Evolutionary conservation across 495 filamentous ascomycete species (phyloP).

Genomic region (Staphylotrichum longicolle): DNA sequence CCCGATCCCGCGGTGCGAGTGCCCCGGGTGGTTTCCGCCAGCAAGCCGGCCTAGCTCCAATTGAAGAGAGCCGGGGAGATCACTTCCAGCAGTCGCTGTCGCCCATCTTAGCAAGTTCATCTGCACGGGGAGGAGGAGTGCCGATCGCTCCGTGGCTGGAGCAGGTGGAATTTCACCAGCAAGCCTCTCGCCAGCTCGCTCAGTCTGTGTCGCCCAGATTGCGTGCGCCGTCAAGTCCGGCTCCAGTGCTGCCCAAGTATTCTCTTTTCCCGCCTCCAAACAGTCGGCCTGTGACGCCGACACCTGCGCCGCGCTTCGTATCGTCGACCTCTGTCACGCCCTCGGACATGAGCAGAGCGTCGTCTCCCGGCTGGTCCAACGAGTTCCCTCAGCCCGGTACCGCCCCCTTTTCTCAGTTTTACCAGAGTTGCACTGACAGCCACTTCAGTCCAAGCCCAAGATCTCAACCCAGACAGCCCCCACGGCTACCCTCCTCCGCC

Average conservation of each 20-base stretch:
- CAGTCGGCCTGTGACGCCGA: neutral
- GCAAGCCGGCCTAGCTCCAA: neutral
- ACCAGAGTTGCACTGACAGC: neutral
- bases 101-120: neutral
- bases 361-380: neutral
- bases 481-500: constrained; percentile 24
- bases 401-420: neutral
- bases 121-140: too few relatives aligned
- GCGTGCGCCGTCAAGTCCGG: neutral
- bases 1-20: neutral
- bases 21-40: neutral
- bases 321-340: neutral
- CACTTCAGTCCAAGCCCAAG: neutral
- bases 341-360: neutral
- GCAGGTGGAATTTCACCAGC: neutral
- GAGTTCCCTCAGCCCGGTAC: neutral
- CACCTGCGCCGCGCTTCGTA: neutral
- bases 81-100: neutral
- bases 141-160: neutral
- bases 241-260: neutral
- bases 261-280: neutral
- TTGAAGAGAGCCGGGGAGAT: neutral
- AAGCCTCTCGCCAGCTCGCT: neutral
- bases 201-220: neutral
- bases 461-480: constrained; percentile 23